phyloP scores from a whole-genome alignment of 2,329 filamentous ascomycete genomes.

The Cylindrodendrum hubeiense region DNA sequence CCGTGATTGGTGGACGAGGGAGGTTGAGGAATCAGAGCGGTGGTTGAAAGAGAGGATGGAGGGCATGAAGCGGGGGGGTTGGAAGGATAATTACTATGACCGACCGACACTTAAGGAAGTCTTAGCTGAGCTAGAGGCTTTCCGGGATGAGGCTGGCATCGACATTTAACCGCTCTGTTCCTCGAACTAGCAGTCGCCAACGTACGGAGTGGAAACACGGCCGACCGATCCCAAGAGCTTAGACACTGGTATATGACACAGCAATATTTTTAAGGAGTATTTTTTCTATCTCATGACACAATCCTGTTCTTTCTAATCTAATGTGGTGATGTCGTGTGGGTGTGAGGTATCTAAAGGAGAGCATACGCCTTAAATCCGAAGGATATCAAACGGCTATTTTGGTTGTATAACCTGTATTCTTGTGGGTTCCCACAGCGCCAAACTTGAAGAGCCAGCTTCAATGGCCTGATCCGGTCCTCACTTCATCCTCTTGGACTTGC shows the following conservation, averaged over 20 bases:
- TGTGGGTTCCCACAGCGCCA: neutral
- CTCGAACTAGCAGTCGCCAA: slow-evolving; percentile 3
- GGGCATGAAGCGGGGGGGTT: slow-evolving; percentile 55
- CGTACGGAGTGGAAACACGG: slow-evolving; percentile 14
- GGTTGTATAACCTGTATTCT: neutral
- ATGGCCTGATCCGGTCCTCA: slow-evolving; percentile 31
- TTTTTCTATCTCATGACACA: neutral
- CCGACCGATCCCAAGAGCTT: neutral
- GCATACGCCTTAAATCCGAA: slow-evolving; percentile 1
- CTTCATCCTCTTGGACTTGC: slow-evolving; percentile 51
- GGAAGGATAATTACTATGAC: slow-evolving; percentile 64
- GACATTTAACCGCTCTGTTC: slow-evolving; percentile 23
- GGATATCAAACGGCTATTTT: neutral
- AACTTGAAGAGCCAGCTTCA: neutral
- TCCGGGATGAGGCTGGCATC: slow-evolving; percentile 37
- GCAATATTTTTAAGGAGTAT: too few relatives aligned
- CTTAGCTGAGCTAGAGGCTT: slow-evolving; percentile 46
- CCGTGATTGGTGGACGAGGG: slow-evolving; percentile 61
- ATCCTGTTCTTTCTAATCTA: neutral
- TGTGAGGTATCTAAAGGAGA: slow-evolving; percentile 5
- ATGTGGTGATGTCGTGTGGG: neutral
- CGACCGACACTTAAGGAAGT: slow-evolving; percentile 62
- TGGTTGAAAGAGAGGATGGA: slow-evolving; percentile 59
- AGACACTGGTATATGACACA: neutral
- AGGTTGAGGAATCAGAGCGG: slow-evolving; percentile 60